These are phyloP conservation scores for Eleusine coracana DNA, from an alignment of 176 grass and related monocot species.

Conservation along the genomic window DNA sequence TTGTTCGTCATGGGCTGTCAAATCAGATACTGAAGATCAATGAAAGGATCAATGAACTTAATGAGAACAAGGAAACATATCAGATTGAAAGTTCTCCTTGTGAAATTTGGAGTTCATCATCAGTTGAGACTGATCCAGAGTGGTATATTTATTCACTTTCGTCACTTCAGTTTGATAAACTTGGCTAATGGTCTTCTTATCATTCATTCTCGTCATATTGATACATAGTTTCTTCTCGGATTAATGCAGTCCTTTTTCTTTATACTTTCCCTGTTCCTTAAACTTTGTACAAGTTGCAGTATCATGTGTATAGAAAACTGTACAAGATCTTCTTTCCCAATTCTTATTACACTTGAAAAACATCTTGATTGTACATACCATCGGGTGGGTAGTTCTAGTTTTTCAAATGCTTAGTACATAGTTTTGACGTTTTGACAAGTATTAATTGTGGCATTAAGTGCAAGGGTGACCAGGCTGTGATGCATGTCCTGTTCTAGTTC, in stretches of 20 bases:
- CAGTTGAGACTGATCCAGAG: constrained; percentile 33
- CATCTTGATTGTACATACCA: background rate
- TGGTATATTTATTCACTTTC: constrained; percentile 36
- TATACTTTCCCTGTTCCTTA: background rate
- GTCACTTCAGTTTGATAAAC: background rate
- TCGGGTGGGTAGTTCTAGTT: background rate
- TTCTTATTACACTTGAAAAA: background rate
- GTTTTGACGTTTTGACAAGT: background rate
- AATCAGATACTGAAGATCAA: constrained; percentile 53
- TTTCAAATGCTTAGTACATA: background rate
- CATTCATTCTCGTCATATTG: background rate
- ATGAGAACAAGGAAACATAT: constrained; percentile 55
- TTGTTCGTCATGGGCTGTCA: constrained; percentile 45
- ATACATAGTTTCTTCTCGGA: background rate
- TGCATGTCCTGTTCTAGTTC: background rate
- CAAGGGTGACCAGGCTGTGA: background rate
- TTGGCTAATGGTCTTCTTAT: background rate
- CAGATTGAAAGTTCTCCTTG: constrained; percentile 48
- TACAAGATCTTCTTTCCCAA: background rate
- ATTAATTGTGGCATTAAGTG: background rate
- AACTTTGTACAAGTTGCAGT: background rate
- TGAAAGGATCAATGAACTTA: constrained; percentile 51
- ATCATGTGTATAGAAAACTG: background rate
- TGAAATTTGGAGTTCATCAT: constrained; percentile 48
- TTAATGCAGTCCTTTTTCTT: background rate